Conservation (phyloP, 2,329 filamentous ascomycete genomes). For the Neonectria coccinea region DNA sequence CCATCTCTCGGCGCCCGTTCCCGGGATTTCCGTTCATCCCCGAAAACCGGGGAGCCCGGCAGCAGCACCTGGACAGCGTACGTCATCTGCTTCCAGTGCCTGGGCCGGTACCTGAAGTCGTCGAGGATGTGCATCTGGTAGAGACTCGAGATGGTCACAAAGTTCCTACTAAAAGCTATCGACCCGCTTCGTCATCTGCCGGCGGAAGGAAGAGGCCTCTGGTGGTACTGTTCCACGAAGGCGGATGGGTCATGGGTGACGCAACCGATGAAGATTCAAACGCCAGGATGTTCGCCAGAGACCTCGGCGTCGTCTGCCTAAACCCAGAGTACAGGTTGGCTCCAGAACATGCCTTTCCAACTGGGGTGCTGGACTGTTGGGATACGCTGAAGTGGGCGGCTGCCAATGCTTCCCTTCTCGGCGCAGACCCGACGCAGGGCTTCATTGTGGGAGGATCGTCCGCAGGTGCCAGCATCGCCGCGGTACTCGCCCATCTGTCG, state of each 20-base stretch:
- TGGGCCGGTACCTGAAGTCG: background rate
- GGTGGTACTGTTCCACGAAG: background rate
- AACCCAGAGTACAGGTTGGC: slow-evolving; percentile 14
- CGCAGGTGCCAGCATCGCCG: background rate
- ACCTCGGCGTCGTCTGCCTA: slow-evolving; percentile 1
- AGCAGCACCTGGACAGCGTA: background rate
- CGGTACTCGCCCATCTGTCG: background rate
- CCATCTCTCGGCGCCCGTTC: background rate
- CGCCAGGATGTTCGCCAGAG: slow-evolving; percentile 1
- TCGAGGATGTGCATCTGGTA: background rate
- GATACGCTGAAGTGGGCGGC: slow-evolving; percentile 18
- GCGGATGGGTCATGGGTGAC: background rate
- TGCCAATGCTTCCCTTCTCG: slow-evolving; percentile 3
- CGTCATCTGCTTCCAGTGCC: background rate
- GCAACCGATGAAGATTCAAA: slow-evolving; percentile 4
- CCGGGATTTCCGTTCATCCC: background rate
- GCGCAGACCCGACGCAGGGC: background rate
- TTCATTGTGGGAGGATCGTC: background rate
- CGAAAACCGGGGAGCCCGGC: background rate
- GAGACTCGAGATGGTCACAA: background rate
- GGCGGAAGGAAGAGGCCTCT: background rate
- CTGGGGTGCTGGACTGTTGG: slow-evolving; percentile 9
- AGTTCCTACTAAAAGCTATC: background rate
- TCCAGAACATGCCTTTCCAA: slow-evolving; percentile 12
- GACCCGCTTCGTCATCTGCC: background rate